Percentiles rank a stretch among this genome's conserved stretches.
Evolutionary conservation across 345 rosid genomes (phyloP).

Genomic region (Chamaenerion angustifolium): DNA sequence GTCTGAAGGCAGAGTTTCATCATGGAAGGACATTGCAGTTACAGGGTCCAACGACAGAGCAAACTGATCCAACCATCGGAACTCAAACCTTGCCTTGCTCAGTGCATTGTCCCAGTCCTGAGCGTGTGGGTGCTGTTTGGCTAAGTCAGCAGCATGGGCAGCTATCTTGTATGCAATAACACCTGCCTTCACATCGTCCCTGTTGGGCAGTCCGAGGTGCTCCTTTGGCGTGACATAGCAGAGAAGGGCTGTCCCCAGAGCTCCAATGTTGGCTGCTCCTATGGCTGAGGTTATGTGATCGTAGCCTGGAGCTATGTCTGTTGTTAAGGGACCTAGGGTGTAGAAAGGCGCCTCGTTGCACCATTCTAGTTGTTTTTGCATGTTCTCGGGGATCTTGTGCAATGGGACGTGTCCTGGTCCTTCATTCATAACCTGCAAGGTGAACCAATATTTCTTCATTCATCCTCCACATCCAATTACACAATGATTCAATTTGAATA

Average conservation of each 20-base stretch:
- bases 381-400: slow-evolving; percentile 98
- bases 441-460: no score
- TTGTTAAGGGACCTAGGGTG: slow-evolving; percentile 92
- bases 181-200: slow-evolving; percentile 96
- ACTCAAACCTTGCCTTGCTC: slow-evolving; percentile 94
- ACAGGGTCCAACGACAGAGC: slow-evolving; percentile 92
- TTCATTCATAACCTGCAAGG: slow-evolving; percentile 93
- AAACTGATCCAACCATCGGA: slow-evolving; percentile 98
- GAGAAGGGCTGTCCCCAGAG: slow-evolving; percentile 96
- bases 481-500: no score
- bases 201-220: slow-evolving; percentile 94
- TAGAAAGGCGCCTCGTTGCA: slow-evolving; percentile 99
- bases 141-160: slow-evolving; percentile 97
- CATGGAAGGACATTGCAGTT: slow-evolving; percentile 98
- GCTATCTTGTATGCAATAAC: slow-evolving; percentile 95
- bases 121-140: slow-evolving; percentile 87
- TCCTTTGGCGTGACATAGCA: slow-evolving; percentile 98
- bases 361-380: slow-evolving; percentile 98
- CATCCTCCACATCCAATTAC: no score
- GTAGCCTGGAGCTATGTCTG: slow-evolving; percentile 95
- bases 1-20: slow-evolving; percentile 91
- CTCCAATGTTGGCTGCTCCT: slow-evolving; percentile 98
- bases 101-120: slow-evolving; percentile 97
- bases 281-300: slow-evolving; percentile 98
- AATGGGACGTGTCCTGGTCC: slow-evolving; percentile 93